Evolutionary conservation across 352 stramenopile genomes (phyloP).

Genomic region (Thraustotheca clavata): DNA sequence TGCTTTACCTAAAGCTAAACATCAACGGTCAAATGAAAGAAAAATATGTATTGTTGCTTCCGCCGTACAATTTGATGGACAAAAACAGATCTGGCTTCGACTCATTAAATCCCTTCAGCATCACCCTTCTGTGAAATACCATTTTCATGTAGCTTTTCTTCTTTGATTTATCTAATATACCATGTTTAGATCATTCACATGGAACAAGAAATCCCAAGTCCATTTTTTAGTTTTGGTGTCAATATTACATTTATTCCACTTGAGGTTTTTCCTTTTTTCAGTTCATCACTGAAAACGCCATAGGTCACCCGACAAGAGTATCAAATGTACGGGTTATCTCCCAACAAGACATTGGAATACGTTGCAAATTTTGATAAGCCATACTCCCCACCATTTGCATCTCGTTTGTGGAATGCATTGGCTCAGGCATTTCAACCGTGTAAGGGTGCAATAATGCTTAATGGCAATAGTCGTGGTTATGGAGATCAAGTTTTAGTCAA

Average conservation of each 20-base stretch:
- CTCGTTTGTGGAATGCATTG: background rate
- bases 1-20: background rate
- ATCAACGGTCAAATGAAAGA: background rate
- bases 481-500: background rate
- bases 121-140: background rate
- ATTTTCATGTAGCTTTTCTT: background rate
- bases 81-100: background rate
- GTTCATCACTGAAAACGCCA: too few relatives aligned
- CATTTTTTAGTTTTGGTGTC: background rate
- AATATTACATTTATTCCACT: background rate
- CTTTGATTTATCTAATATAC: background rate
- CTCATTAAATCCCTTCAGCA: background rate
- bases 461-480: background rate
- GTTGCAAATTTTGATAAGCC: too few relatives aligned
- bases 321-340: too few relatives aligned
- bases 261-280: too few relatives aligned
- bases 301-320: too few relatives aligned
- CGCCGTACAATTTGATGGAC: background rate
- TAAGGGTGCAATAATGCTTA: background rate
- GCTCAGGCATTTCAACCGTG: background rate
- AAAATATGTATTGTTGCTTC: background rate
- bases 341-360: too few relatives aligned
- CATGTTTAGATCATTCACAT: background rate
- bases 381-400: too few relatives aligned
- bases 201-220: background rate